These are phyloP conservation scores for Saturnispora quitensis DNA, from an alignment of 805 yeast genomes.

Conservation along the genomic window DNA sequence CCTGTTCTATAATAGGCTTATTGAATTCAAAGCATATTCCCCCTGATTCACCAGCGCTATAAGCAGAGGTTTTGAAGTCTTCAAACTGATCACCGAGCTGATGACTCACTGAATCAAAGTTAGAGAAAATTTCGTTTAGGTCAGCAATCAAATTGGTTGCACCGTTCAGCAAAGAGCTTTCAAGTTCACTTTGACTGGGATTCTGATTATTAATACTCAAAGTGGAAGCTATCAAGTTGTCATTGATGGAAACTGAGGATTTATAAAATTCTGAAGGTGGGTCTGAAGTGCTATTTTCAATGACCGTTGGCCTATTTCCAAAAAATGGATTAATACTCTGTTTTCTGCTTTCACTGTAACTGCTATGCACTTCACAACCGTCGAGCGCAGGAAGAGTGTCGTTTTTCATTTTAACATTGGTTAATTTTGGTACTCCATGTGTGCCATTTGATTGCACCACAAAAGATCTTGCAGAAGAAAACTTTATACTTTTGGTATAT, in stretches of 20 bases:
- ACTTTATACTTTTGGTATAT: constrained; percentile 29
- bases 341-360: background rate
- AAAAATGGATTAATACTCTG: constrained; percentile 10
- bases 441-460: constrained; percentile 10
- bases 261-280: background rate
- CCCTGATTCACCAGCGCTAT: background rate
- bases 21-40: background rate
- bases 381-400: background rate
- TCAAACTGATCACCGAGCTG: background rate
- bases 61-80: background rate
- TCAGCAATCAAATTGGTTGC: constrained; percentile 30
- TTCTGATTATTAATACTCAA: background rate
- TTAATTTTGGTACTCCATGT: background rate
- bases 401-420: background rate
- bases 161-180: constrained; percentile 26
- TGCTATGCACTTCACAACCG: background rate
- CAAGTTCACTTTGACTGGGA: constrained; percentile 18
- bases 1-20: background rate
- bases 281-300: constrained; percentile 18
- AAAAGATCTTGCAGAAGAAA: constrained; percentile 25
- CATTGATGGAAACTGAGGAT: background rate
- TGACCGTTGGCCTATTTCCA: constrained; percentile 16
- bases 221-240: background rate
- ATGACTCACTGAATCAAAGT: constrained; percentile 21
- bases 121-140: constrained; percentile 27